Evolutionary conservation across 176 grass and related monocot genomes (phyloP).

Genomic region (Ensete ventricosum): DNA sequence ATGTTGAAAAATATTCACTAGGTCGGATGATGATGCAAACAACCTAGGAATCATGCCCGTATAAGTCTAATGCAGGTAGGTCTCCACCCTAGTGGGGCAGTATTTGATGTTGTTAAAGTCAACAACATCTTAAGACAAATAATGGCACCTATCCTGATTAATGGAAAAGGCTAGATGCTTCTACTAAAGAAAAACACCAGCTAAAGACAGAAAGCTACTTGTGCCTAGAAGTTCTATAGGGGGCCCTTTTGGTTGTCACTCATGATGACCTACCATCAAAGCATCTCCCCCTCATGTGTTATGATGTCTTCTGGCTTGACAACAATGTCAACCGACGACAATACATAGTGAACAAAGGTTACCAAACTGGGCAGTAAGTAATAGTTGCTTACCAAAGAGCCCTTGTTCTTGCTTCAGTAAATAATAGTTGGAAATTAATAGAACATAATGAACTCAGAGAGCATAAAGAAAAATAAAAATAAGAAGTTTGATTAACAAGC

Average conservation of each 20-base stretch:
- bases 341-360: too few relatives aligned
- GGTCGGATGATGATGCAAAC: background rate
- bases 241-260: background rate
- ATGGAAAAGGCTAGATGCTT: slow-evolving; percentile 6
- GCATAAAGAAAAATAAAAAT: too few relatives aligned
- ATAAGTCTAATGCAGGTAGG: background rate
- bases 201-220: background rate
- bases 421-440: too few relatives aligned
- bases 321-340: background rate
- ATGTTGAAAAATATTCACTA: background rate
- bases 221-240: background rate
- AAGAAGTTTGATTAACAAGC: too few relatives aligned
- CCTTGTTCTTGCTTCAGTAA: too few relatives aligned
- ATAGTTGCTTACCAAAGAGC: too few relatives aligned
- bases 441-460: too few relatives aligned
- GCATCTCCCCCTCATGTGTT: background rate
- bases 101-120: background rate
- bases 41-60: background rate
- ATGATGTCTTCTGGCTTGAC: background rate
- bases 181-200: background rate
- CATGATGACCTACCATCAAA: background rate
- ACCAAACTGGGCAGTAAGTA: too few relatives aligned
- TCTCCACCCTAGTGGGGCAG: background rate
- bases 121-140: background rate
- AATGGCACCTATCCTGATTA: background rate